Evolutionary conservation across 371 early-diverging fungal genomes (phyloP), one percentile per base, ranked within the genome.

Genomic region (Mucor piriformis): DNA sequence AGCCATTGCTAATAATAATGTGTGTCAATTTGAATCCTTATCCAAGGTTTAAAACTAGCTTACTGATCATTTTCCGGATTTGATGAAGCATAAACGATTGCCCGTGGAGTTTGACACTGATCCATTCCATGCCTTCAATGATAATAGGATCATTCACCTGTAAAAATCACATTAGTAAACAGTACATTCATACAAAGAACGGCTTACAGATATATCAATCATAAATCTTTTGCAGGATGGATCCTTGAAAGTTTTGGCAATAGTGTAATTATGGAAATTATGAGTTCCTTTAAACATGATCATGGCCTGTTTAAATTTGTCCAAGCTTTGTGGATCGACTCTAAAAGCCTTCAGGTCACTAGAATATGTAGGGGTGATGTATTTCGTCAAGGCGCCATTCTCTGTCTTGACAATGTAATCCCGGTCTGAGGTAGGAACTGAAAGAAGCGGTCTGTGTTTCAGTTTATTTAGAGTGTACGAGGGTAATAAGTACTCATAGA

Each of bases 51-150:
- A 47, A 47, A 11, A 18, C 3, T 15, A 10, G 46, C 71, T 75
- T 74, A 67, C 95, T 93, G 57, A 99, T 90, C 99, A 99, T 99
- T 72, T 99, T 99, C 54, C 99, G 91, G 62, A 99, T 99, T 74
- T 98, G 99, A 78, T 99, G 99, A 34, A 99, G 81, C 96, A 99
- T 95, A 68, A 99, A 99, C 32, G 96, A 92, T 75, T 99, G 98
- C 3, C 99, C 99, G 49, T 93, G 88, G 18, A 99, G 90, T 62
- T 88, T 89, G 35, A 99, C 72, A 40, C 88, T 87, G 20, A 99
- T 62, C 98, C 99, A 99, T 68, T 99, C 97, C 37, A 81, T 81
- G 1, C 86, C 94, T 20, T 87, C 70, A 32, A 83, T 80, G n/a
- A 92, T 57, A 69, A 85, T 90, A 13, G 96, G 97, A 3, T 93